Conservation (phyloP, 192 early-diverging fungal genomes). For the Mortierella hygrophila region DNA sequence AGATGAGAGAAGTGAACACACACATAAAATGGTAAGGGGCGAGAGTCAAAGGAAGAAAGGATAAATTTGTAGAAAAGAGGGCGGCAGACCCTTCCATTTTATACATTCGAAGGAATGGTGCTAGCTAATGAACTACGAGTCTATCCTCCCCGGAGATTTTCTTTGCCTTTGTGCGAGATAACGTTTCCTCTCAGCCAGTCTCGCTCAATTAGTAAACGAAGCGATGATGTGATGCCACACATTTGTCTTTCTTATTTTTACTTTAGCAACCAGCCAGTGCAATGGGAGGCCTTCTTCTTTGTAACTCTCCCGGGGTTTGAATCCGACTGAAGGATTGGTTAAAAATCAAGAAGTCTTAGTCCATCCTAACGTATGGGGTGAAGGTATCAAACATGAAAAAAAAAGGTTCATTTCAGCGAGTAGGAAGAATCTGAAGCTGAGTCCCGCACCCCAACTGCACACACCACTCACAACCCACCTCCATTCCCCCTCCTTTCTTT, state of each 20-base stretch:
- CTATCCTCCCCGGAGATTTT: background rate
- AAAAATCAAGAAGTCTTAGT: background rate
- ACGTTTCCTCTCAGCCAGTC: background rate
- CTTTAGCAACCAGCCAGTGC: background rate
- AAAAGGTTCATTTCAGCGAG: background rate
- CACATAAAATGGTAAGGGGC: background rate
- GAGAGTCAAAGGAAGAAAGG: background rate
- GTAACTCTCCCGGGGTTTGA: background rate
- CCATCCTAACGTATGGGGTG: background rate
- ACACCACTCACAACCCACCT: background rate
- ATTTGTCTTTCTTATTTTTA: conserved; percentile 3
- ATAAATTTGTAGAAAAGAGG: background rate
- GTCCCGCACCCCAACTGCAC: background rate
- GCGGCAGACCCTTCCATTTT: background rate
- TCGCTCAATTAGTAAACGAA: background rate
- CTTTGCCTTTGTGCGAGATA: background rate
- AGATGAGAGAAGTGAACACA: background rate
- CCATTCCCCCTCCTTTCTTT: background rate
- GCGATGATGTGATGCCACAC: conserved; percentile 1
- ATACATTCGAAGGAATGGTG: background rate
- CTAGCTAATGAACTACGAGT: background rate
- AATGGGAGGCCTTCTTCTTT: background rate
- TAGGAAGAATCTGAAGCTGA: background rate
- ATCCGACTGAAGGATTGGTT: background rate
- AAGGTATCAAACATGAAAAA: background rate